Percentiles rank a stretch among this genome's conserved stretches.
These are phyloP conservation scores for Mrakia frigida DNA, from an alignment of 768 basidiomycete species.

Conservation along the genomic window DNA sequence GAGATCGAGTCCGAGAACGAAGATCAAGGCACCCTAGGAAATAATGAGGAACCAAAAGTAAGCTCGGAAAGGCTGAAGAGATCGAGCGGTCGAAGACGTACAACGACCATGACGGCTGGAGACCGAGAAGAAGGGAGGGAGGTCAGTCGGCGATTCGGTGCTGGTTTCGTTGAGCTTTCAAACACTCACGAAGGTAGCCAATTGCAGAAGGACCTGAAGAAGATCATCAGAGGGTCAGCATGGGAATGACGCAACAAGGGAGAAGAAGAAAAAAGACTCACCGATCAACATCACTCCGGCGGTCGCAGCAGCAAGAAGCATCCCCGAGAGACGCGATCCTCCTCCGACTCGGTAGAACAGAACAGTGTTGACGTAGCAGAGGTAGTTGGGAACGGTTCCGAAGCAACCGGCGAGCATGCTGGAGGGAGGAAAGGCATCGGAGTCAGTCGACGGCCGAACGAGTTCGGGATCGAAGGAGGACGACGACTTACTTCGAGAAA, in stretches of 20 bases:
- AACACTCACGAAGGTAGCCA: slow-evolving; percentile 74
- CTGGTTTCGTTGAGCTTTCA: neutral
- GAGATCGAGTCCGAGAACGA: slow-evolving; percentile 88
- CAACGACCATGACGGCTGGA: slow-evolving; percentile 79
- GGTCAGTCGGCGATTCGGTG: too few relatives aligned
- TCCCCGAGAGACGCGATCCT: slow-evolving; percentile 71
- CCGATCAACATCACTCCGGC: slow-evolving; percentile 61
- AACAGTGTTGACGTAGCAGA: slow-evolving; percentile 55
- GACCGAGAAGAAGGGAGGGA: neutral
- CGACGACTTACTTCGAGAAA: slow-evolving; percentile 58
- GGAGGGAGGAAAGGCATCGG: neutral
- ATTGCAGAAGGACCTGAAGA: slow-evolving; percentile 67
- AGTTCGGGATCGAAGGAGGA: too few relatives aligned
- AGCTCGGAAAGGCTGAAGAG: neutral
- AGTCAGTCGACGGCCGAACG: neutral
- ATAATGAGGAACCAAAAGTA: neutral
- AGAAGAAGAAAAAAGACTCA: too few relatives aligned
- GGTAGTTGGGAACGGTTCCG: slow-evolving; percentile 78
- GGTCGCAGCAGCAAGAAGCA: slow-evolving; percentile 75
- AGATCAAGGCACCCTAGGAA: slow-evolving; percentile 70
- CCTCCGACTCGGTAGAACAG: slow-evolving; percentile 86
- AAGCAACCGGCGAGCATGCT: slow-evolving; percentile 64
- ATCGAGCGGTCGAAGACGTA: neutral
- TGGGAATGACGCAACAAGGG: too few relatives aligned
- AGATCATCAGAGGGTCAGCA: too few relatives aligned